Conservation (phyloP, 1,284 basidiomycete species). For the Rhizopogon hawkerae region DNA sequence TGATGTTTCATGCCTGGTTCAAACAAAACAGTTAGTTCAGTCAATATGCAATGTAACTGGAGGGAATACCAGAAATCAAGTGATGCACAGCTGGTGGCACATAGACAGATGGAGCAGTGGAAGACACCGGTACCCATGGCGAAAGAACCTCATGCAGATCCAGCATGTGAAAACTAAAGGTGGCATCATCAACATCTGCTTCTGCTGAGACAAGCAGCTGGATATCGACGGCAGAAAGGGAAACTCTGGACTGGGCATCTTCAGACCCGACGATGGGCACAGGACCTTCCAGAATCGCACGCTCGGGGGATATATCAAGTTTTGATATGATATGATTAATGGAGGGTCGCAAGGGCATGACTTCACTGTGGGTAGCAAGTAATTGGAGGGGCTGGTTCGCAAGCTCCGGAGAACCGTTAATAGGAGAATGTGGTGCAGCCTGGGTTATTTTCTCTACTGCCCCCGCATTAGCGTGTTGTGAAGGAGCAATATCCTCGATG, state of each 20-base stretch:
- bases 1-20: slow-evolving; percentile 30
- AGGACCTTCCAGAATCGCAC: background rate
- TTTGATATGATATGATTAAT: background rate
- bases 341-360: background rate
- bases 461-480: background rate
- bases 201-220: background rate
- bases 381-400: background rate
- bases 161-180: slow-evolving; percentile 25
- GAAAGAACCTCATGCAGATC: slow-evolving; percentile 28
- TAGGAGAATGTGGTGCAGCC: background rate
- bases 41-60: background rate
- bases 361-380: background rate
- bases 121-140: slow-evolving; percentile 24
- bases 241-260: background rate
- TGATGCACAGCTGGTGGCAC: slow-evolving; percentile 29
- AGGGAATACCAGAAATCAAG: slow-evolving; percentile 28
- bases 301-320: background rate
- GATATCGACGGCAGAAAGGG: background rate
- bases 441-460: background rate
- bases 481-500: background rate
- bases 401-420: background rate
- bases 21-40: slow-evolving; percentile 8
- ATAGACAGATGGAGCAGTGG: slow-evolving; percentile 20
- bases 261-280: background rate
- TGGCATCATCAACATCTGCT: background rate